Evolutionary conservation across 768 basidiomycete species (phyloP), one percentile per base, ranked within the genome.

Genomic region (Lepiota brunneoincarnata): DNA sequence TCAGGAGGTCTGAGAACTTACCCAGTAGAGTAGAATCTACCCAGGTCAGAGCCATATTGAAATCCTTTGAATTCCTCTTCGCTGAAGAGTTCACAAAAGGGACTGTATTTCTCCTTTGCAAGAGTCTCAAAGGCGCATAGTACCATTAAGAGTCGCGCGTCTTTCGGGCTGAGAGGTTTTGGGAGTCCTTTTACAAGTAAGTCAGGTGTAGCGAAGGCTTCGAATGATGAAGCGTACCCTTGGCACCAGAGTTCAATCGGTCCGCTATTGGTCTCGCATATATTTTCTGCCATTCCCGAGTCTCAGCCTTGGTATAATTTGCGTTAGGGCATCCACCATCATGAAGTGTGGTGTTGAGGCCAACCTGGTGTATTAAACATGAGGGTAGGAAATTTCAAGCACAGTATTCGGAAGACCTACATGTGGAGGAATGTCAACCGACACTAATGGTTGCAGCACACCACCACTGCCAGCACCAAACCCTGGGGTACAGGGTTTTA

Each of bases 41-140:
- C 78, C 6, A 94, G 67, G 63, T 93, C 92, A 2, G 77, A 76
- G 41, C 72, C 75, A 63, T 91, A 90, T 59, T 89, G 89, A 59
- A 83, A 86, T 0, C 74, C 76, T 20, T 68, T 69, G 64, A 87
- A 93, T 48, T 92, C 91, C 2, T 75, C 70, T 14, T 59, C 48
- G 0, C 74, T 72, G 67, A 94, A 95, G n/a, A 94, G 63, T 5
- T 65, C 67, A 65, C 93, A 96, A 68, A 89, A 93, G 1, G 80
- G 80, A 58, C 87, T 88, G 49, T 69, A 59, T 21, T 57, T 60
- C 46, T 73, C 73, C 40, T 66, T 72, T 18, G 72, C 79, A 50
- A 82, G 73, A n/a, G 80, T 87, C 60, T 93, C 88, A 63, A 93
- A 93, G 0, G 90, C 77, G 63, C 93, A 95, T 42, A 94, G 71